Conservation (phyloP, 2,329 filamentous ascomycete species). For the Aspergillus amoenus region DNA sequence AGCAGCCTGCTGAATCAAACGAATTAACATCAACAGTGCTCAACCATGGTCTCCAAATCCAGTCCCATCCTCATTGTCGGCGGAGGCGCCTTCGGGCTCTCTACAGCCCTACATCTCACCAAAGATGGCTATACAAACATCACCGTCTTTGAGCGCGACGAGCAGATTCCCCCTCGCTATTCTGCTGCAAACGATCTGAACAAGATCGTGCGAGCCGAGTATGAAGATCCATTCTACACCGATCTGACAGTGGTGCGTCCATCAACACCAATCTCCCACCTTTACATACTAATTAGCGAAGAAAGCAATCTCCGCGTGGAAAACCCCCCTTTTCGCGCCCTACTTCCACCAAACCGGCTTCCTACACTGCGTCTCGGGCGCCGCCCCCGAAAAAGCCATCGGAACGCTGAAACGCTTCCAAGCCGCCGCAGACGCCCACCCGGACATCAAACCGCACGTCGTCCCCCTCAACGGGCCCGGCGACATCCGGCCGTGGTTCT, state of each 20-base stretch:
- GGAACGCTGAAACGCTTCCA: slow-evolving; percentile 46
- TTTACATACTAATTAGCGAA: slow-evolving; percentile 12
- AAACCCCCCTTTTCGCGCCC: slow-evolving; percentile 53
- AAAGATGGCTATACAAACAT: slow-evolving; percentile 47
- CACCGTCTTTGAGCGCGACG: slow-evolving; percentile 49
- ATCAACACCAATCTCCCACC: background rate
- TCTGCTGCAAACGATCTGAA: slow-evolving; percentile 62
- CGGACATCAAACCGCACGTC: slow-evolving; percentile 42
- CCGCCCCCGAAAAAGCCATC: slow-evolving; percentile 50
- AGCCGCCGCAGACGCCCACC: slow-evolving; percentile 36
- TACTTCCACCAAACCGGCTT: slow-evolving; percentile 55
- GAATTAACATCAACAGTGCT: background rate
- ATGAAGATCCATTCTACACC: slow-evolving; percentile 59
- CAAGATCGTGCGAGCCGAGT: slow-evolving; percentile 61
- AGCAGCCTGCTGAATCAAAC: too few relatives aligned
- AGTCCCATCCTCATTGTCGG: slow-evolving; percentile 40
- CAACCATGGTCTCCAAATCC: slow-evolving; percentile 2
- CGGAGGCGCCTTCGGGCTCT: slow-evolving; percentile 53
- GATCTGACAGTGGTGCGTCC: slow-evolving; percentile 51
- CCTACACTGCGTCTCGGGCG: slow-evolving; percentile 51
- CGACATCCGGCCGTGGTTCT: slow-evolving; percentile 46
- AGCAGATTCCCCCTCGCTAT: slow-evolving; percentile 48
- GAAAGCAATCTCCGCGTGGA: slow-evolving; percentile 56
- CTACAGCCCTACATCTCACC: slow-evolving; percentile 50
- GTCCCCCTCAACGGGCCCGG: slow-evolving; percentile 34